Evolutionary conservation across 2,329 filamentous ascomycete genomes (phyloP), one percentile per base, ranked within the genome.

Genomic region (Trichoderma brevicompactum): DNA sequence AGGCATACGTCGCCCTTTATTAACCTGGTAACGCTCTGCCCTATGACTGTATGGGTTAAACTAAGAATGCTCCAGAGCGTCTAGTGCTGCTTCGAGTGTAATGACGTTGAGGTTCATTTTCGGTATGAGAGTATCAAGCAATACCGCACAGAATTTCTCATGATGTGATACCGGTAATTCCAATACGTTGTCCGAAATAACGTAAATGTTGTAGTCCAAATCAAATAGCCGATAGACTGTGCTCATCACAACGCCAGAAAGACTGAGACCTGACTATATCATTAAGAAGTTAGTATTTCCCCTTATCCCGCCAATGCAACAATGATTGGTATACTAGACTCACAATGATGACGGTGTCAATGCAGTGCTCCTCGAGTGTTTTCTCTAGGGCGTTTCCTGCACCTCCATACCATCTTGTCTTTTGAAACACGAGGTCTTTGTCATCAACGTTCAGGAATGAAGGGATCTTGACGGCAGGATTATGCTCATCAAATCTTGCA

Each of bases 181-280:
- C 48, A 78, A 7, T 34, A 78, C 75, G 60, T 76, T 78, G 40
- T 76, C 75, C 36, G 68, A 68, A 36, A 78, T 77, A 28, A 79
- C 76, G 69, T 74, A 81, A 58, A 81, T 74, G 10, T 78, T 76
- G 63, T 78, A 81, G 64, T 81, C 77, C 41, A 80, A 65, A 68
- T 81, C 78, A 55, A 80, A 81, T 13, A 81, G 66, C 15, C 74
- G 74, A 66, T 81, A 81, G 2, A 76, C 72, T 1, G 79, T 81
- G 49, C 72, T 76, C 72, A 81, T 72, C 6, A 81, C 74, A 1
- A 80, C 79, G 0, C 78, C 80, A 1, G 76, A 77, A 15, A 80
- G 77, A 38, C 74, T 73, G 28, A 81, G 64, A 0, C 79, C 80
- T 10, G 75, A 80, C 73, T 78, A 10, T 38, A 19, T 36, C 32